phyloP scores from a whole-genome alignment of 495 filamentous ascomycete species.

The Jackrogersella multiformis region DNA sequence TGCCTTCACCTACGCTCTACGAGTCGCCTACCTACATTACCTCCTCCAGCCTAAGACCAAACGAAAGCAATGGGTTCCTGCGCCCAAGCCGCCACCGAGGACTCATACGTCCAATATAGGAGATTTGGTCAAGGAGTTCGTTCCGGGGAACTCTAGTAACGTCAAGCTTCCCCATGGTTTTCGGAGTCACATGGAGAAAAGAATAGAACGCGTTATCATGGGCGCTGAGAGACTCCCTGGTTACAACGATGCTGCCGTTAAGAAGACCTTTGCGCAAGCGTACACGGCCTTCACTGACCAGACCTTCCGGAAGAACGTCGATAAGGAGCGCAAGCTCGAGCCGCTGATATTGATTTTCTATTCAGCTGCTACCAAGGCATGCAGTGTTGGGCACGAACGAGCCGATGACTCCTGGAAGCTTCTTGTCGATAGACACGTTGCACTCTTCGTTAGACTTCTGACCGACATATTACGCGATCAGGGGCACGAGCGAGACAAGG shows the following conservation, averaged over 20 bases:
- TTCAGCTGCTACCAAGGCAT: conserved; percentile 76
- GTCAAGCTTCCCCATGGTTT: conserved; percentile 61
- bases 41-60: conserved; percentile 90
- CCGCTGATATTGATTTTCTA: conserved; percentile 92
- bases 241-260: conserved; percentile 85
- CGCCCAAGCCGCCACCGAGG: conserved; percentile 67
- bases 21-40: conserved; percentile 91
- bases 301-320: conserved; percentile 85
- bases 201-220: conserved; percentile 84
- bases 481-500: conserved; percentile 75
- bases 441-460: conserved; percentile 91
- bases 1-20: conserved; percentile 88
- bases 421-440: conserved; percentile 93
- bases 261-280: conserved; percentile 92
- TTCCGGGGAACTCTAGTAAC: conserved; percentile 52
- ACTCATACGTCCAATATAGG: conserved; percentile 75
- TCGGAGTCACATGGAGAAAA: conserved; percentile 77
- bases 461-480: conserved; percentile 79
- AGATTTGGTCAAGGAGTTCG: conserved; percentile 67
- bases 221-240: conserved; percentile 70
- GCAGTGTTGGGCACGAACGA: conserved; percentile 78
- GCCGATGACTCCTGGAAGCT: conserved; percentile 93
- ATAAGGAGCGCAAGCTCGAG: conserved; percentile 93
- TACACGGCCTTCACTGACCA: conserved; percentile 72
- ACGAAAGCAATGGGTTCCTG: conserved; percentile 81